Conservation (phyloP, 1,139 yeast species). For the Pichia sp. region DNA sequence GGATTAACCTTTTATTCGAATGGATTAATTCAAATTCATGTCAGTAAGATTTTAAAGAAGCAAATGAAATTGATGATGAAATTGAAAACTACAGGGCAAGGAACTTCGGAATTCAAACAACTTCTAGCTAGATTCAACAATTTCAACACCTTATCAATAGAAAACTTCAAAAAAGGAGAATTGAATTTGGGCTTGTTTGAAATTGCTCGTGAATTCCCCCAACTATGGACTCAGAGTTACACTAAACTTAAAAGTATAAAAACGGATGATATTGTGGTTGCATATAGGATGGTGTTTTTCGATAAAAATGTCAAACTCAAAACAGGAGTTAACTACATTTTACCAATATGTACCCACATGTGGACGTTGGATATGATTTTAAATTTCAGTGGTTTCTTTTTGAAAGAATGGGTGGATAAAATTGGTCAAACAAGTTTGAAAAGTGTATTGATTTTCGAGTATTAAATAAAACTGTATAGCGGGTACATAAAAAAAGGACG, state of each 20-base stretch:
- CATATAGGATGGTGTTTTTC: neutral
- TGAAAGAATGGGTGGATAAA: conserved; percentile 15
- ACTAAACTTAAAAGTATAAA: conserved; percentile 6
- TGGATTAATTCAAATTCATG: conserved; percentile 10
- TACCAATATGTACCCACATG: conserved; percentile 12
- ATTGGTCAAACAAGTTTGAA: too few relatives aligned
- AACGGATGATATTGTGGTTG: conserved; percentile 2
- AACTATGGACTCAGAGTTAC: conserved; percentile 3
- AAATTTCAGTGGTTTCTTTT: conserved; percentile 18
- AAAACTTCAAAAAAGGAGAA: conserved; percentile 10
- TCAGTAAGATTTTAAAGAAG: conserved; percentile 4
- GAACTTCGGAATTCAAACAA: too few relatives aligned
- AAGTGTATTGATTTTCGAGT: too few relatives aligned
- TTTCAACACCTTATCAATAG: neutral
- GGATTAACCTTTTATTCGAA: conserved; percentile 12
- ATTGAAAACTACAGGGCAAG: neutral
- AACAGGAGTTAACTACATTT: conserved; percentile 11
- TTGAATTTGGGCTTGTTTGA: conserved; percentile 6
- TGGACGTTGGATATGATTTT: conserved; percentile 15
- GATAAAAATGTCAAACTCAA: neutral
- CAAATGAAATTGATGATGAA: conserved; percentile 1
- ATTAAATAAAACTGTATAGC: too few relatives aligned
- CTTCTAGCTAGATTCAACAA: too few relatives aligned
- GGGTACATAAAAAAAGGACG: too few relatives aligned
- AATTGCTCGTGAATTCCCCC: conserved; percentile 6